Conservation (phyloP, 2,329 filamentous ascomycete species). For the Fusarium solani-melongenae region DNA sequence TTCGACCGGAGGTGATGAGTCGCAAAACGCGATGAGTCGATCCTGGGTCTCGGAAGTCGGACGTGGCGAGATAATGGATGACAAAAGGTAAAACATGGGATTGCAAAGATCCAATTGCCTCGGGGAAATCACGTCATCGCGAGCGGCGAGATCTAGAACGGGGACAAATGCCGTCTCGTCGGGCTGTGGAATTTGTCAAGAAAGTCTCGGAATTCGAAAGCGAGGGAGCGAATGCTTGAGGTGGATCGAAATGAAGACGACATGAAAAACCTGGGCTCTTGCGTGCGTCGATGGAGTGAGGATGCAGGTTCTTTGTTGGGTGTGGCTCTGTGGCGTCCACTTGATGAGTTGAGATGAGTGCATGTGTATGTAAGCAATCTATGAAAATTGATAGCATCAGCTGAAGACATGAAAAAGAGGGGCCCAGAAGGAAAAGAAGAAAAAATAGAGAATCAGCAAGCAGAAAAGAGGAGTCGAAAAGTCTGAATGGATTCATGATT, state of each 20-base stretch:
- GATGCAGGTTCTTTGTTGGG: not conserved
- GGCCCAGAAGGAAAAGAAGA: conserved; percentile 4
- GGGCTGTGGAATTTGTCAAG: not conserved
- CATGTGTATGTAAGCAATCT: conserved; percentile 9
- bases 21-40: conserved; percentile 2
- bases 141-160: conserved; percentile 7
- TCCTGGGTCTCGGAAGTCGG: conserved; percentile 32
- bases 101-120: not conserved
- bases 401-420: conserved; percentile 15
- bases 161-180: not conserved
- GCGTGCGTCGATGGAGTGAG: not conserved
- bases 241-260: conserved; percentile 13
- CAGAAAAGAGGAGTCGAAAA: conserved; percentile 33
- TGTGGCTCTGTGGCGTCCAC: conserved; percentile 25
- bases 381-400: conserved; percentile 17
- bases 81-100: conserved; percentile 14
- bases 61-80: conserved; percentile 27
- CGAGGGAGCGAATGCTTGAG: conserved; percentile 2
- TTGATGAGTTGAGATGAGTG: conserved; percentile 3
- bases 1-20: conserved; percentile 9
- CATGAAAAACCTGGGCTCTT: not conserved
- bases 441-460: conserved; percentile 19
- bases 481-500: conserved; percentile 18
- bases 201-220: not conserved
- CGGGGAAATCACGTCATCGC: conserved; percentile 34